phyloP scores from a whole-genome alignment of 169 alveolate species.

The Hepatocystis sp. region DNA sequence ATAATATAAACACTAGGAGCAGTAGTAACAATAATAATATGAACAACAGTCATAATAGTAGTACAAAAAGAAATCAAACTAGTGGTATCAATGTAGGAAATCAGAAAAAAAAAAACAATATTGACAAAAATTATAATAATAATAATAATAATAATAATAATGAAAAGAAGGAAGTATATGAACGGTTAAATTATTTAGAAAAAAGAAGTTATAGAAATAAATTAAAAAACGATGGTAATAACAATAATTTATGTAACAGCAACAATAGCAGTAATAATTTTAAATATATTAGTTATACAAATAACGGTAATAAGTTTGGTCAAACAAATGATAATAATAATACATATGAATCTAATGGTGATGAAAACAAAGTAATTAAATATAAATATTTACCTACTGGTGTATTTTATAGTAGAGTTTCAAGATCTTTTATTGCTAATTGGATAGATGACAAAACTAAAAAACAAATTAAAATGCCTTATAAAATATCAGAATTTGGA shows the following conservation, averaged over 20 bases:
- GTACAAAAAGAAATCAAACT: background rate
- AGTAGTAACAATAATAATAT: background rate
- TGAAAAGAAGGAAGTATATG: constrained; percentile 27
- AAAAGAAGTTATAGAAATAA: constrained; percentile 60
- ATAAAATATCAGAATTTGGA: constrained; percentile 68
- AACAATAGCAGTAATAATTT: background rate
- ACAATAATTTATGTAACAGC: background rate
- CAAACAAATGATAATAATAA: background rate
- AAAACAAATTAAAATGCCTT: constrained; percentile 70
- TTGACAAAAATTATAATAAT: background rate
- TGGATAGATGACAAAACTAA: constrained; percentile 71
- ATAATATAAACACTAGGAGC: background rate
- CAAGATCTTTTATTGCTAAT: constrained; percentile 65
- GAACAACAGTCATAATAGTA: background rate
- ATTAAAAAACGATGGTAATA: background rate
- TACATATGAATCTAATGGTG: constrained; percentile 12
- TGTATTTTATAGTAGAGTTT: constrained; percentile 65
- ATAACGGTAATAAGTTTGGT: too few relatives aligned
- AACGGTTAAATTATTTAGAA: constrained; percentile 43
- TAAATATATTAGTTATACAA: background rate
- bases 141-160: background rate
- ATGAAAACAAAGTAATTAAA: constrained; percentile 25
- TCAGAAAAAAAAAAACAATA: background rate
- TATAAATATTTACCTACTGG: constrained; percentile 70
- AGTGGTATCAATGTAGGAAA: background rate